Evolutionary conservation across 1,284 basidiomycete genomes (phyloP).

Genomic region (Sutorius eximius): DNA sequence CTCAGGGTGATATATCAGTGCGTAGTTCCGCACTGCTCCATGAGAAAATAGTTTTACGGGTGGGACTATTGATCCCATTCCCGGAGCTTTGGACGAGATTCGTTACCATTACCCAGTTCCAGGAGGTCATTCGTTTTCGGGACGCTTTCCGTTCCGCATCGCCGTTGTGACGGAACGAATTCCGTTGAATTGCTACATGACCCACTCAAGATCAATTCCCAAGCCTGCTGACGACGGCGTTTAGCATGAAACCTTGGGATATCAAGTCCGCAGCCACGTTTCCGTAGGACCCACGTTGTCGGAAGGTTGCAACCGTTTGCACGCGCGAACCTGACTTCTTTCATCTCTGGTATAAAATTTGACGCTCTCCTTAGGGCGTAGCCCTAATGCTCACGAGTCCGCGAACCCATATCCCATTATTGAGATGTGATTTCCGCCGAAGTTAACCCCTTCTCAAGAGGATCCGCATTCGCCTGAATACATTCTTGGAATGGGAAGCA

Average conservation of each 20-base stretch:
- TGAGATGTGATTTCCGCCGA: constrained; percentile 1
- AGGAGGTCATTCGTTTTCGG: constrained; percentile 2
- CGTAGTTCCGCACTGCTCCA: constrained; percentile 15
- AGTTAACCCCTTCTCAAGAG: constrained; percentile 19
- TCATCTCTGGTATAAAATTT: constrained; percentile 18
- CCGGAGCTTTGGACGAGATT: background rate
- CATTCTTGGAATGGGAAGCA: constrained; percentile 6
- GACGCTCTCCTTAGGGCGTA: background rate
- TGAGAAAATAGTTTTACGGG: constrained; percentile 20
- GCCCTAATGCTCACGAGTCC: constrained; percentile 11
- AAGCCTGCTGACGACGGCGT: constrained; percentile 16
- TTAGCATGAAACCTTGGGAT: constrained; percentile 12
- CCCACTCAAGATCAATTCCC: constrained; percentile 1
- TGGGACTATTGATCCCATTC: background rate
- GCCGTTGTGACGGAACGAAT: constrained; percentile 4
- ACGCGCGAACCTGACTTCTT: constrained; percentile 21
- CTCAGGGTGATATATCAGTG: constrained; percentile 26
- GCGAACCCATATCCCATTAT: constrained; percentile 11
- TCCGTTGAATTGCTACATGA: constrained; percentile 10
- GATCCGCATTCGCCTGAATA: constrained; percentile 19
- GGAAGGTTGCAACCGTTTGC: constrained; percentile 20
- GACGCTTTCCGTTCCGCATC: constrained; percentile 4
- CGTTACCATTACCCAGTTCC: constrained; percentile 1
- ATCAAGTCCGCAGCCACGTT: constrained; percentile 5
- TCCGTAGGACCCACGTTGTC: constrained; percentile 1